A percentile compares a stretch with the other conserved stretches of the same genome.
Conservation (phyloP, 352 stramenopile species). For the Phytophthora pinifolia region DNA sequence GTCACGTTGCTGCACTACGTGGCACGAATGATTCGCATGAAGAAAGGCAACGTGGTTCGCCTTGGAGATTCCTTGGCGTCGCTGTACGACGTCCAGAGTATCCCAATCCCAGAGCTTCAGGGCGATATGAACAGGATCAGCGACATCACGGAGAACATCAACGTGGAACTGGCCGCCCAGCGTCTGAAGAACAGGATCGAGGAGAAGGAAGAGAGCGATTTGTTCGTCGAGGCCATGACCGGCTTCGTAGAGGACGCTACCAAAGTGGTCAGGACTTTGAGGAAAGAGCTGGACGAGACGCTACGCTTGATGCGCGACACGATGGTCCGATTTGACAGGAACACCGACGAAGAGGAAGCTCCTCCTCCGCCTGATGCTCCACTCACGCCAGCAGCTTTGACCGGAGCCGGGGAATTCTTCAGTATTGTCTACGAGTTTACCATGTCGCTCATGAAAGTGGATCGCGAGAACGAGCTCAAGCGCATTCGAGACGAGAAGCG, state of each 20-base stretch:
- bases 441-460: constrained; percentile 70
- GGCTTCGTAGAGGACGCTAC: constrained; percentile 54
- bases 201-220: constrained; percentile 55
- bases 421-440: constrained; percentile 77
- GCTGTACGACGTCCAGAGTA: constrained; percentile 77
- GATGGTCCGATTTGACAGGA: constrained; percentile 66
- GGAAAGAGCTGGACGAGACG: constrained; percentile 49
- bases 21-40: constrained; percentile 63
- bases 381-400: constrained; percentile 32
- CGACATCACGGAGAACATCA: constrained; percentile 63
- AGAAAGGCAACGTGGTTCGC: constrained; percentile 63
- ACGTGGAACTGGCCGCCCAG: constrained; percentile 62
- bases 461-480: constrained; percentile 77
- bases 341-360: constrained; percentile 32
- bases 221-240: constrained; percentile 68
- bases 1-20: constrained; percentile 78
- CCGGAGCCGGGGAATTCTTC: constrained; percentile 66
- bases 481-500: constrained; percentile 64
- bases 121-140: constrained; percentile 66
- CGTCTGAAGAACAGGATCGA: constrained; percentile 80
- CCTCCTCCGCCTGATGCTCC: constrained; percentile 7
- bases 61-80: constrained; percentile 64
- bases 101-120: constrained; percentile 72
- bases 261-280: constrained; percentile 32
- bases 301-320: constrained; percentile 52